Base-by-base conservation (phyloP, 345 rosid genomes). In the Chamaenerion angustifolium region DNA sequence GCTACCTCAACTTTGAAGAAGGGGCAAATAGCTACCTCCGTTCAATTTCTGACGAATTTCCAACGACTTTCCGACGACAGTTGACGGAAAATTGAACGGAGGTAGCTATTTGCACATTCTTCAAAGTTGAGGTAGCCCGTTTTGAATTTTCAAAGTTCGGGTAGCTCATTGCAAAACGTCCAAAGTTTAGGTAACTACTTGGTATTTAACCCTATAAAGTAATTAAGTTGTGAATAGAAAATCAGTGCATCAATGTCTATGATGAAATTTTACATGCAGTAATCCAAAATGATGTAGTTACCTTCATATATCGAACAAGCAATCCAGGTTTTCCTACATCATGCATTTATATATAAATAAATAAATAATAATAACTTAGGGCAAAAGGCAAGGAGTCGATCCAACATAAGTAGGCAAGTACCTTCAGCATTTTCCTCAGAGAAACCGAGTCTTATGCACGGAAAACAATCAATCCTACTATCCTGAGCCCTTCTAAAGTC, bases 381-480 rank as follows among this genome's bases (percentile, higher is more conserved):
- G 25, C 23, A 61, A 27, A 40, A 41, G 44, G 27, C 16, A 9
- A 10, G 40, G 14, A 15, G 51, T 3, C 10, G 3, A 5, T 31
- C 37, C 37, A 31, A 31, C 37, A 31, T 31, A 31, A 1, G 37
- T 31, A 31, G 8, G 37, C 6, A 25, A 40, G 16, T 64, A 72
- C 84, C 80, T 67, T 70, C 66, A 64, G 63, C 67, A 16, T 71
- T 53, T 48, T 52, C 63, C 8, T 55, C 65, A 11, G 48, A 68
- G 27, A 69, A 51, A 42, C 42, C 16, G 43, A 64, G 25, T 56
- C 66, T 75, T 19, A 70, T 50, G 60, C 71, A 78, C 12, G 84
- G 84, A 59, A 78, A 61, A 64, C 84, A 78, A 55, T 78, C 84
- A 43, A 78, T 57, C 62, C 80, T 75, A 48, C 57, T 75, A 59